Base-by-base conservation (phyloP, 1,284 basidiomycete species). In the Athelia sp. region DNA sequence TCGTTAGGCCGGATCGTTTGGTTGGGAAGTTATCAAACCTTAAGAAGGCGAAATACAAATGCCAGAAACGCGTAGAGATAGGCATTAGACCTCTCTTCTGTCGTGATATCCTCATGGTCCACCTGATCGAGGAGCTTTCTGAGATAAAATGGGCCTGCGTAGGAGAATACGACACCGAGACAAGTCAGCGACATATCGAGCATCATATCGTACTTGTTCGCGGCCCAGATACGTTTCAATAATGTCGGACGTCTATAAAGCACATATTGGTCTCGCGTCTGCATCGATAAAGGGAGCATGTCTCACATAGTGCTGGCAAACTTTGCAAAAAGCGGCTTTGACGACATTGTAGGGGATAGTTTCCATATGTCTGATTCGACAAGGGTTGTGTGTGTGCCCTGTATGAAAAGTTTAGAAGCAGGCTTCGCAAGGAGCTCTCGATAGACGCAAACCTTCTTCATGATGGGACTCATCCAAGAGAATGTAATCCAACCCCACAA, bases 401-500 rank as follows among this genome's bases (percentile, higher is more conserved):
- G 57, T 22, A 11, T 22, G 4, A 22, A 15, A n/a, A 42, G n/a
- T 17, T n/a, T n/a, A 43, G 26, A 3, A 2, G n/a, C 14, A 43
- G 34, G 10, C 18, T 21, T 17, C 22, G 24, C 34, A n/a, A 45
- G 46, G 44, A 10, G 45, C 14, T 50, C 13, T 8, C 10, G 43
- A 22, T 24, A 29, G 24, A 38, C 23, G 52, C 56, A 17, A 53
- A 66, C 64, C 19, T 58, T 62, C 38, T 61, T 59, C 59, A 88
- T 75, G 42, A 87, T 69, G 0, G 76, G 73, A 51, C 73, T 70
- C 50, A 87, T 67, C 87, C 87, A 89, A 22, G 63, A 64, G 62
- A 89, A 89, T 1, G 80, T 79, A n/a, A 81, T 58, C 81, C 85
- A 87, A n/a, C 78, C 73, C 66, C 75, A 75, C 9, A 88, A 70